A percentile compares a stretch with the other conserved stretches of the same genome.
phyloP scores from a whole-genome alignment of 257 asterid species.

The Jasminum sambac region DNA sequence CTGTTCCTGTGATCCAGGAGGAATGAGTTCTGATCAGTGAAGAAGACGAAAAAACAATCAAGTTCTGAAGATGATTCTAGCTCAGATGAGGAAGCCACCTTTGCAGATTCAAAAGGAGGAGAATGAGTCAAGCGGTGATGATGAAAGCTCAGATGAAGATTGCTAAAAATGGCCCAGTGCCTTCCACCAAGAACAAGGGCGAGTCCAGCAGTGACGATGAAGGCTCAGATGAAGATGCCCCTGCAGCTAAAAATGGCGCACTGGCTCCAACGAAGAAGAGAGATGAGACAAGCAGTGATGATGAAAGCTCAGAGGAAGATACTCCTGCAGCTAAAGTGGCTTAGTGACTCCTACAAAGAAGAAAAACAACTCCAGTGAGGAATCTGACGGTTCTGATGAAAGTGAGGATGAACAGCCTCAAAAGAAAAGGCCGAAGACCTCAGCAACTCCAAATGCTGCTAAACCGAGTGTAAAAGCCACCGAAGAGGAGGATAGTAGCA shows the following conservation, averaged over 20 bases:
- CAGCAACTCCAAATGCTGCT: slow-evolving; percentile 18
- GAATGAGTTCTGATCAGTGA: slow-evolving; percentile 24
- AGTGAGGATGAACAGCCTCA: slow-evolving; percentile 55
- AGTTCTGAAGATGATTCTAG: slow-evolving; percentile 21
- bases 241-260: slow-evolving; percentile 26
- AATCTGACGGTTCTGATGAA: slow-evolving; percentile 41
- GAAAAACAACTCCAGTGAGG: slow-evolving; percentile 32
- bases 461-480: slow-evolving; percentile 16
- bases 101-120: too few species aligned
- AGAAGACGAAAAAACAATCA: too few species aligned
- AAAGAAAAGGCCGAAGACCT: slow-evolving; percentile 42
- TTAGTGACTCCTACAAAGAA: slow-evolving; percentile 22
- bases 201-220: slow-evolving; percentile 36
- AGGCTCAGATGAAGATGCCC: slow-evolving; percentile 36
- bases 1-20: neutral
- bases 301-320: slow-evolving; percentile 38
- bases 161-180: slow-evolving; percentile 4
- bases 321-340: slow-evolving; percentile 13
- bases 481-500: slow-evolving; percentile 21
- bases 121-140: slow-evolving; percentile 18
- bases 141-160: slow-evolving; percentile 37
- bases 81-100: too few species aligned
- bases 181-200: slow-evolving; percentile 28
- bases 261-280: slow-evolving; percentile 31
- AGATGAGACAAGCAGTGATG: slow-evolving; percentile 20